These are phyloP conservation scores for Capronia americana DNA, from an alignment of 2,329 filamentous ascomycete species.

Conservation along the genomic window DNA sequence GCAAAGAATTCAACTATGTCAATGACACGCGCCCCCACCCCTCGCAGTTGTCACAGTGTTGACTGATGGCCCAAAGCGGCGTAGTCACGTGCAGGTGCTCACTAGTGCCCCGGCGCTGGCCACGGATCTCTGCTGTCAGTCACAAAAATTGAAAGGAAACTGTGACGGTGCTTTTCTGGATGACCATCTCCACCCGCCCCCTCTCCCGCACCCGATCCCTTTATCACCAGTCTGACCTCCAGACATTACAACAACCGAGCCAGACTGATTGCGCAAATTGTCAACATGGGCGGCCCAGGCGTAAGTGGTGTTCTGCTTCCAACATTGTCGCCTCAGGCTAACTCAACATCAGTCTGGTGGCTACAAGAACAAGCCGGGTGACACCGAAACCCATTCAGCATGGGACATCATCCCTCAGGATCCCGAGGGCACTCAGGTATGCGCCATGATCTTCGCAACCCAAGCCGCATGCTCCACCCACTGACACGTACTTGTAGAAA, in stretches of 20 bases:
- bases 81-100: neutral
- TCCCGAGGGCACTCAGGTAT: constrained; percentile 38
- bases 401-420: constrained; percentile 41
- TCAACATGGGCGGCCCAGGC: constrained; percentile 40
- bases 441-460: neutral
- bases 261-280: constrained; percentile 12
- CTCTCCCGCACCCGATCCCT: constrained; percentile 18
- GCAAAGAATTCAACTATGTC: neutral
- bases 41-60: neutral
- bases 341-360: constrained; percentile 33
- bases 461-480: neutral
- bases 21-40: constrained; percentile 1
- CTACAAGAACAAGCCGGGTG: constrained; percentile 41
- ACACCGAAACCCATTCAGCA: constrained; percentile 41
- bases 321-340: constrained; percentile 9
- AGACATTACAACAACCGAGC: constrained; percentile 27
- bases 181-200: constrained; percentile 15
- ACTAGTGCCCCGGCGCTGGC: constrained; percentile 1
- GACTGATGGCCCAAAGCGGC: neutral
- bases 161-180: constrained; percentile 10
- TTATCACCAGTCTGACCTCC: constrained; percentile 31
- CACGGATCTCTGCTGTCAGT: constrained; percentile 13
- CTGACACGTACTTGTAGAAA: constrained; percentile 34
- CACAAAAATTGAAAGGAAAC: constrained; percentile 11
- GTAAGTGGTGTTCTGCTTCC: constrained; percentile 7